These are phyloP conservation scores for Leptodermis oblonga DNA, from an alignment of 257 asterid species.

Conservation along the genomic window DNA sequence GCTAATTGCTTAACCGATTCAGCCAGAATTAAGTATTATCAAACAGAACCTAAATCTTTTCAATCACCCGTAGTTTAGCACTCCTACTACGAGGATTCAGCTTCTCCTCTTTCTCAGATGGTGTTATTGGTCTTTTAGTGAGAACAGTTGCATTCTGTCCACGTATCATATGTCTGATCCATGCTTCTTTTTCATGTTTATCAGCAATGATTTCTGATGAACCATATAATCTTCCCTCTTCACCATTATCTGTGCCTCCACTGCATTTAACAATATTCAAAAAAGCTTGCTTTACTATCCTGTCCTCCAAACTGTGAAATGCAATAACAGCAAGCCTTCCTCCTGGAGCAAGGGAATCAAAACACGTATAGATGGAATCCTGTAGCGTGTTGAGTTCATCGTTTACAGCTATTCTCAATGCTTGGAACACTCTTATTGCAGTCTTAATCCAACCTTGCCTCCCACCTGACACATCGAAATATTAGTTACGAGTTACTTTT, in stretches of 20 bases:
- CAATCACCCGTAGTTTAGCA: slow-evolving; percentile 88
- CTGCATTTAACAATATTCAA: slow-evolving; percentile 45
- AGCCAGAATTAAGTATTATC: too few species aligned
- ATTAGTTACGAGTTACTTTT: not conserved
- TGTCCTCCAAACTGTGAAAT: slow-evolving; percentile 94
- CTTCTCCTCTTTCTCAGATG: slow-evolving; percentile 78
- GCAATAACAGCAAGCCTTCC: slow-evolving; percentile 93
- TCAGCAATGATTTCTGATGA: slow-evolving; percentile 10
- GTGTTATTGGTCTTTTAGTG: slow-evolving; percentile 90
- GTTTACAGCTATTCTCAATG: slow-evolving; percentile 86
- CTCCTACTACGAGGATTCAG: slow-evolving; percentile 82
- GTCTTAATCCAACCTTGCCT: slow-evolving; percentile 99
- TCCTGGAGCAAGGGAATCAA: slow-evolving; percentile 63
- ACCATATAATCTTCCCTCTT: slow-evolving; percentile 1
- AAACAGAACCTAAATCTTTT: too few species aligned
- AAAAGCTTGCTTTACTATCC: slow-evolving; percentile 90
- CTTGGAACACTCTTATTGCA: slow-evolving; percentile 92
- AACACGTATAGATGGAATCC: slow-evolving; percentile 58
- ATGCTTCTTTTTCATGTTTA: slow-evolving; percentile 43
- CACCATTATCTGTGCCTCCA: slow-evolving; percentile 29
- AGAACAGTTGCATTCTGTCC: slow-evolving; percentile 56
- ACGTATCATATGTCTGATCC: slow-evolving; percentile 69
- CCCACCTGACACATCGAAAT: slow-evolving; percentile 48
- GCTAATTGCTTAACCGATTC: too few species aligned
- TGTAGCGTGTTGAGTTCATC: slow-evolving; percentile 81